A percentile compares a stretch with the other conserved stretches of the same genome.
Evolutionary conservation across 768 basidiomycete genomes (phyloP).

Genomic region (Dentipellis sp.): DNA sequence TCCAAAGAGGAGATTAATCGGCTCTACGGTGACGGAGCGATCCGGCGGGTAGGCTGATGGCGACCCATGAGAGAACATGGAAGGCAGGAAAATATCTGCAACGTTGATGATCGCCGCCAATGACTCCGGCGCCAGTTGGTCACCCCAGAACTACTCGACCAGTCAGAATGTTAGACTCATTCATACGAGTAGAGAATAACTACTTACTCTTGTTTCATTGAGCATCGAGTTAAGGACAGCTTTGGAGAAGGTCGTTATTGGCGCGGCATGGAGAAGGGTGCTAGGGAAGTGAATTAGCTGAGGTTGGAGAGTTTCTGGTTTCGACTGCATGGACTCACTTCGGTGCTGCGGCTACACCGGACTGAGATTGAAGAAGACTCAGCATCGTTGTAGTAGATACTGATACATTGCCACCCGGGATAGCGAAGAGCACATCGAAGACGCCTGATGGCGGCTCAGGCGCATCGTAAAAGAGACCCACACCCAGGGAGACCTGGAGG

Average conservation of each 20-base stretch:
- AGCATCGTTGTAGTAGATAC: conserved; percentile 33
- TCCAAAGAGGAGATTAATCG: conserved; percentile 23
- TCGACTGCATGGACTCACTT: neutral
- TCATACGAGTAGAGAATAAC: neutral
- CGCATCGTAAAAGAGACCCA: conserved; percentile 49
- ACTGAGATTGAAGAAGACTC: conserved; percentile 29
- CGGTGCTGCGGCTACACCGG: conserved; percentile 3
- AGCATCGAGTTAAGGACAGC: conserved; percentile 28
- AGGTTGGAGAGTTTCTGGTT: neutral
- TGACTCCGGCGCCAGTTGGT: conserved; percentile 22
- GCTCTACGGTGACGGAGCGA: conserved; percentile 4
- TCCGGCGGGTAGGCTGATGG: conserved; percentile 12
- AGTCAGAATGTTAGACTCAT: neutral
- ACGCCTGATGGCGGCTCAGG: conserved; percentile 39
- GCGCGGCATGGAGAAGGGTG: neutral
- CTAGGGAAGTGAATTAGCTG: neutral
- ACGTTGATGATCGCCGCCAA: conserved; percentile 34
- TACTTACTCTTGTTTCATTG: conserved; percentile 33
- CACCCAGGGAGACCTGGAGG: conserved; percentile 19
- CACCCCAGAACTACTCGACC: conserved; percentile 35
- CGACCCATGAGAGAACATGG: conserved; percentile 6
- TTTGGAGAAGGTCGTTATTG: neutral
- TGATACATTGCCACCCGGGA: conserved; percentile 25
- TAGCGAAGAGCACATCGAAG: conserved; percentile 42
- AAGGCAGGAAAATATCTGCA: conserved; percentile 4